Conservation (phyloP, 83 land plant species). For the Picea mariana region DNA sequence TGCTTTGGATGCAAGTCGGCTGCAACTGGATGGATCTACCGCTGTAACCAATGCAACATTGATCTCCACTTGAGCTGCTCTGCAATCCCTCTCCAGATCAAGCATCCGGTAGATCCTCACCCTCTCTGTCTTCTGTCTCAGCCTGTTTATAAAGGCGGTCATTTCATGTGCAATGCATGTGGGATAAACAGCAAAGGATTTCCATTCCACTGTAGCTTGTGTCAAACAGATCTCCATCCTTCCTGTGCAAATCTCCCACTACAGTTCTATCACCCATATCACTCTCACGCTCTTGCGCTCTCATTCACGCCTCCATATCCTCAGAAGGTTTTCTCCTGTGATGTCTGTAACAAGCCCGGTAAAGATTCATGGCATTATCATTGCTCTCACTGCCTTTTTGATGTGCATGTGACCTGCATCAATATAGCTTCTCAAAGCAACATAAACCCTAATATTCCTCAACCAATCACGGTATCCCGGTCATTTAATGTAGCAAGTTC, state of each 20-base stretch:
- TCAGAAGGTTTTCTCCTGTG: not conserved
- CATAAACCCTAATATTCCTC: no score
- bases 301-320: not conserved
- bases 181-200: not conserved
- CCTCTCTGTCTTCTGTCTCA: not conserved
- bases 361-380: not conserved
- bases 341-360: not conserved
- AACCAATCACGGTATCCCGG: no score
- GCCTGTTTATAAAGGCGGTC: not conserved
- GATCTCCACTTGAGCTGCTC: not conserved
- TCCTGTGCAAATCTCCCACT: conserved; percentile 9
- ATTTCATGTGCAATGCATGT: not conserved
- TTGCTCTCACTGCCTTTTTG: not conserved
- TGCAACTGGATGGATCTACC: not conserved
- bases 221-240: not conserved
- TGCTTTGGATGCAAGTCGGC: not conserved
- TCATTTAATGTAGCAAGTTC: no score
- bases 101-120: not conserved
- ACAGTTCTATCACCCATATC: not conserved
- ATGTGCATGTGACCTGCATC: not conserved
- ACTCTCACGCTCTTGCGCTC: not conserved
- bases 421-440: not conserved
- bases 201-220: not conserved
- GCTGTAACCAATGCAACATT: not conserved
- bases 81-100: not conserved